Percentiles rank a stretch among this genome's conserved stretches.
Evolutionary conservation across 2,329 filamentous ascomycete genomes (phyloP).

Genomic region (Phoma herbarum): DNA sequence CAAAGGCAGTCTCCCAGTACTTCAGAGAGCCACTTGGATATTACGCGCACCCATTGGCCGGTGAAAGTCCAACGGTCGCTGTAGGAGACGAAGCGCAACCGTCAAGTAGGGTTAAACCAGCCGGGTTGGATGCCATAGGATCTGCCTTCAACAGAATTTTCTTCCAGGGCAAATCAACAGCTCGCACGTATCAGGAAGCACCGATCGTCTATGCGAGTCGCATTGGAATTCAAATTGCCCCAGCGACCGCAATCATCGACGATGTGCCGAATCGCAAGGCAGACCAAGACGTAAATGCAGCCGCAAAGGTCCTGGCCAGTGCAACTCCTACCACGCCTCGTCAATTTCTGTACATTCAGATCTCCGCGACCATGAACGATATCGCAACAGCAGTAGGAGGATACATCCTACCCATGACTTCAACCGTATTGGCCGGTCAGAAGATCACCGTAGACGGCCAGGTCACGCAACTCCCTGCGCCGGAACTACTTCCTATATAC

Average conservation of each 20-base stretch:
- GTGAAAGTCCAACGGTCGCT: not conserved
- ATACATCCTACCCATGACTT: not conserved
- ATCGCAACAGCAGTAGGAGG: not conserved
- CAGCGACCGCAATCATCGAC: not conserved
- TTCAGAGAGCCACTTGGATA: not conserved
- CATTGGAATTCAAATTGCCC: not conserved
- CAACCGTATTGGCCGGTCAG: not conserved
- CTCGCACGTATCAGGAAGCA: no score
- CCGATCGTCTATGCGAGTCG: not conserved
- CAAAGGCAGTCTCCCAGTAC: not conserved
- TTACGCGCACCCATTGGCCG: not conserved
- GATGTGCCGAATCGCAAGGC: not conserved
- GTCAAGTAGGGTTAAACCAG: not conserved
- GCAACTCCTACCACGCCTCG: not conserved
- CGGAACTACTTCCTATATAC: not conserved
- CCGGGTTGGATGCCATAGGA: not conserved
- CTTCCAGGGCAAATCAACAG: not conserved
- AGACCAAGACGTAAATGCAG: not conserved
- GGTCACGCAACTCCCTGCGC: not conserved
- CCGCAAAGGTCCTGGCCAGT: not conserved
- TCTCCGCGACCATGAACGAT: not conserved
- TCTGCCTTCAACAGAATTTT: not conserved
- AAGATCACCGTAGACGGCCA: not conserved
- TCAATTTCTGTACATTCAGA: slow-evolving; percentile 3
- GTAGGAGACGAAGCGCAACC: not conserved